Conservation (phyloP, 2,329 filamentous ascomycete species). For the Beauveria pseudobassiana region DNA sequence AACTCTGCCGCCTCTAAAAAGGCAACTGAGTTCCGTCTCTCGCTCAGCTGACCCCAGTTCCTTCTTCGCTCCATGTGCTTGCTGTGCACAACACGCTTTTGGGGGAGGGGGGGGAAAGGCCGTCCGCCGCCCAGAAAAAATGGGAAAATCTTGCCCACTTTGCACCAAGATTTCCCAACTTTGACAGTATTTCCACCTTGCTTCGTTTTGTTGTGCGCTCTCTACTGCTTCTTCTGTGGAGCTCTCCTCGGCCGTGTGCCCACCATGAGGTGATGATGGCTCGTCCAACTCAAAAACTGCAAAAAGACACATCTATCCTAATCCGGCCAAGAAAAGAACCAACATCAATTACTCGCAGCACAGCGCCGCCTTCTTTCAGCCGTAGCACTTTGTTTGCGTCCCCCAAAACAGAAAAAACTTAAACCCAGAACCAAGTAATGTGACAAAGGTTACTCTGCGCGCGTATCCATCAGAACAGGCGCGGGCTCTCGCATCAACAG, state of each 20-base stretch:
- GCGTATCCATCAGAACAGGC: background rate
- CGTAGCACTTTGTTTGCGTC: too few species aligned
- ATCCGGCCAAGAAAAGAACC: background rate
- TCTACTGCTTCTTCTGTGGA: background rate
- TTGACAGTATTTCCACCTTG: background rate
- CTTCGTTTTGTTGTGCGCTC: background rate
- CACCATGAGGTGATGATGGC: background rate
- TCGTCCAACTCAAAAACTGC: too few species aligned
- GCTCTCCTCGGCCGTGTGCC: background rate
- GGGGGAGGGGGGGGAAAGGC: too few species aligned
- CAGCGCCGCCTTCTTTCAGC: too few species aligned
- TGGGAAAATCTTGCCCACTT: background rate
- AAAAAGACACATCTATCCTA: background rate
- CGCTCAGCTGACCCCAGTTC: conserved; percentile 1
- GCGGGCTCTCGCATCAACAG: background rate
- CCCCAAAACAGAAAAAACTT: too few species aligned
- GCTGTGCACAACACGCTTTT: too few species aligned
- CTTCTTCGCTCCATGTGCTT: background rate
- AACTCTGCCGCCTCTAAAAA: conserved; percentile 16
- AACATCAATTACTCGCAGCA: too few species aligned
- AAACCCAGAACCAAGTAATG: background rate
- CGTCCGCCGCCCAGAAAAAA: background rate
- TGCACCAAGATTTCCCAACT: background rate
- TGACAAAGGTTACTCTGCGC: background rate
- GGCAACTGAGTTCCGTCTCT: background rate